phyloP scores from a whole-genome alignment of 2,329 filamentous ascomycete species.

The Arthrobotrys megalospora region DNA sequence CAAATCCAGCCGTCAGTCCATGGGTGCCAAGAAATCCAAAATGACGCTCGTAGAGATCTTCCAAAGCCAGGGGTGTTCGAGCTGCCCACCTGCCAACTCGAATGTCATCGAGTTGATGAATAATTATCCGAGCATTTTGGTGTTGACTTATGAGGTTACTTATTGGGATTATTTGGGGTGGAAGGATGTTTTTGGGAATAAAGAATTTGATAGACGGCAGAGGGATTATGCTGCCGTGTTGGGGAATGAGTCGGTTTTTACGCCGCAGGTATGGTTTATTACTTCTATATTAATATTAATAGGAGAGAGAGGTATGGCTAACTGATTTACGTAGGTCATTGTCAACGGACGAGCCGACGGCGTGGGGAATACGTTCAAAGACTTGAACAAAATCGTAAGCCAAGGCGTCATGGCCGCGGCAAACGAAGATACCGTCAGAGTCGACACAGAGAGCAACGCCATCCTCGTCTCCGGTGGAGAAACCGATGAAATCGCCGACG shows the following conservation, averaged over 20 bases:
- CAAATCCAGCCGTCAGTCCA: conserved; percentile 16
- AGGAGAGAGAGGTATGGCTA: not conserved
- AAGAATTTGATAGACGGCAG: conserved; percentile 66
- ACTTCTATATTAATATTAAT: not conserved
- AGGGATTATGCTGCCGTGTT: conserved; percentile 65
- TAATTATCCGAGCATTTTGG: conserved; percentile 65
- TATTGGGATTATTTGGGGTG: conserved; percentile 67
- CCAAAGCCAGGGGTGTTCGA: conserved; percentile 66
- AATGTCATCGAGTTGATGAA: conserved; percentile 65
- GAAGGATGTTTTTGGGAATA: conserved; percentile 66
- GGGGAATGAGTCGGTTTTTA: conserved; percentile 66
- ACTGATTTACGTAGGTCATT: conserved; percentile 56
- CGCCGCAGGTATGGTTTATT: conserved; percentile 64
- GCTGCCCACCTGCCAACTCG: conserved; percentile 66
- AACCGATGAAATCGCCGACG: conserved; percentile 39
- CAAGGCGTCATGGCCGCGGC: conserved; percentile 54
- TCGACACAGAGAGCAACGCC: conserved; percentile 49
- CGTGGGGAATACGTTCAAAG: conserved; percentile 61
- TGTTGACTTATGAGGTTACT: conserved; percentile 67
- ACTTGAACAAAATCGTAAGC: conserved; percentile 56
- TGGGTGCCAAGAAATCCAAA: conserved; percentile 38
- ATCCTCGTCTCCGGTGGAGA: conserved; percentile 52
- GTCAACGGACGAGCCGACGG: conserved; percentile 65
- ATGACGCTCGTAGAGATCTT: conserved; percentile 66
- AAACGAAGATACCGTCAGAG: conserved; percentile 47